Evolutionary conservation across 2,329 filamentous ascomycete species (phyloP), one percentile per base, ranked within the genome.

Genomic region (Penicillium griseofulvum): DNA sequence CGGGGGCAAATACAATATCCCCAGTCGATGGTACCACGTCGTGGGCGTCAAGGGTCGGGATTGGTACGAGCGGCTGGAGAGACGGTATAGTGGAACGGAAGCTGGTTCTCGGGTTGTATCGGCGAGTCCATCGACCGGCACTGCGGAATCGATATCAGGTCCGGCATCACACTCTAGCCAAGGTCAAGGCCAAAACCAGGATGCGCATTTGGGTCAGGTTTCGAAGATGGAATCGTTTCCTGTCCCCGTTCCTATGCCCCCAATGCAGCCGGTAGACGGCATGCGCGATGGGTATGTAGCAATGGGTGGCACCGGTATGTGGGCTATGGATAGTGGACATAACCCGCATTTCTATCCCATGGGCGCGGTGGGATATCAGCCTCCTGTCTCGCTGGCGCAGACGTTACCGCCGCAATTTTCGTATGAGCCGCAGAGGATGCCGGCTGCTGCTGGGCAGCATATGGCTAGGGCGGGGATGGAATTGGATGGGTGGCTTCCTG

Each of bases 1-100:
- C 5, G 61, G 65, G 19, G 62, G 63, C 11, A 71, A 71, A 47
- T 73, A 70, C 54, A 66, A 60, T 33, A 69, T 73, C 19, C 71
- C 71, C 16, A 63, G 60, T 47, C 64, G 70, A 39, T 73, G 71
- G 71, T 62, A 68, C 37, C 61, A 66, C 31, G 62, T 73, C 14
- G 60, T 73, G 8, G 70, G 62, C 2, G 62, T 67, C 28, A 71
- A 69, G 52, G 64, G 65, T 26, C 65, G 70, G 39, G 61, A 69
- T 46, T 73, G 71, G 69, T 67, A 70, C 22, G 65, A 70, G 11
- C 63, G 64, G 19, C 54, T 73, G 34, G 64, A 69, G 41, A 60
- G 63, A 37, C 62, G 62, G 24, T 64, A 64, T 36, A 36, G 57
- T n/a, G 54, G 56, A 17, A 46, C 33, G 22, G 29, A 22, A 6